Conservation (phyloP, 2,329 filamentous ascomycete species). For the Pseudogymnoascus destructans region DNA sequence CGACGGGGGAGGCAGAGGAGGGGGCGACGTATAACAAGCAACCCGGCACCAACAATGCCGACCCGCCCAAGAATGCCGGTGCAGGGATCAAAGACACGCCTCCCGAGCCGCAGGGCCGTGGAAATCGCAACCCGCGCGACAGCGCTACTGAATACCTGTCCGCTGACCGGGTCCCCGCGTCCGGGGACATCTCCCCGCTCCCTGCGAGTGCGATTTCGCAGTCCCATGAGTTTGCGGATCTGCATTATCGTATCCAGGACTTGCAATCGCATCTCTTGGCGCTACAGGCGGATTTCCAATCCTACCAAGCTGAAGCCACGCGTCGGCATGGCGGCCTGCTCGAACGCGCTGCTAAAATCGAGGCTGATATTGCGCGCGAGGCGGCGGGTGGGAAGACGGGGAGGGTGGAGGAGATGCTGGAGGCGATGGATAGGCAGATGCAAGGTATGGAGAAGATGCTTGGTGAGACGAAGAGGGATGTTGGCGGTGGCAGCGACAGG, state of each 20-base stretch:
- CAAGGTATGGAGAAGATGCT: constrained; percentile 2
- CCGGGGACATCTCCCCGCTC: constrained; percentile 36
- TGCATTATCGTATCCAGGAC: constrained; percentile 70
- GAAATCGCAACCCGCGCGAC: not conserved
- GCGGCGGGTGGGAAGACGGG: constrained; percentile 10
- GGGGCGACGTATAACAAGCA: constrained; percentile 17
- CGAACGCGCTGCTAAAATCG: constrained; percentile 10
- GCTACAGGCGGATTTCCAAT: constrained; percentile 44
- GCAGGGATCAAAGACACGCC: constrained; percentile 12
- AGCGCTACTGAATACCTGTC: constrained; percentile 25
- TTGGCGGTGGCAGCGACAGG: not conserved
- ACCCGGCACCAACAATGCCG: constrained; percentile 14
- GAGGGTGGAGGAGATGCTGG: constrained; percentile 11
- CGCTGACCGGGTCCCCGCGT: constrained; percentile 34
- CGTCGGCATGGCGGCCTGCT: constrained; percentile 12
- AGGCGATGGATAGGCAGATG: constrained; percentile 8
- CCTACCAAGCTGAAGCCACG: constrained; percentile 40
- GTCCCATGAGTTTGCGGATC: constrained; percentile 61
- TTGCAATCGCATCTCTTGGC: constrained; percentile 55
- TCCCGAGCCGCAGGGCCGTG: not conserved
- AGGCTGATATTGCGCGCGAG: constrained; percentile 11
- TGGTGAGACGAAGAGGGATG: not conserved
- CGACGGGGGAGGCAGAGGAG: constrained; percentile 35
- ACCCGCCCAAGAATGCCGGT: not conserved
- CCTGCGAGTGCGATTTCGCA: constrained; percentile 30